These are phyloP conservation scores for Apiospora saccharicola DNA, from an alignment of 2,329 filamentous ascomycete genomes.

Conservation along the genomic window DNA sequence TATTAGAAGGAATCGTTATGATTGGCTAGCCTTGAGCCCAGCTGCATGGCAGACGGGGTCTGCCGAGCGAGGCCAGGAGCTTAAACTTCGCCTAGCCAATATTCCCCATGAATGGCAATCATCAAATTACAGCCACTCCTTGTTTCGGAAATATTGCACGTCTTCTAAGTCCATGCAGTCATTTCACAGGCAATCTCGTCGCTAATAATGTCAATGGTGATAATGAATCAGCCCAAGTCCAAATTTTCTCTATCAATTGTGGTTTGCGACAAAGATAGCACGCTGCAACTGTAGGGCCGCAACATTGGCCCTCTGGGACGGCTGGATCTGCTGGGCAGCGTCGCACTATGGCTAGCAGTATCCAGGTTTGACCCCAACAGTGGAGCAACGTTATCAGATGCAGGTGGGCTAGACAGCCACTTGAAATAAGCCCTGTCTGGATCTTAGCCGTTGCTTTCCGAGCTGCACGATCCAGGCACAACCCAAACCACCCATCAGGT, in stretches of 20 bases:
- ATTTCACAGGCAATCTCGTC: not conserved
- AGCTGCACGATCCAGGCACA: conserved; percentile 12
- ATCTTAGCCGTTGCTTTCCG: conserved; percentile 1
- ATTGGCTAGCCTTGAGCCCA: not conserved
- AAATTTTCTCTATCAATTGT: conserved; percentile 13
- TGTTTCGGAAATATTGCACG: not conserved
- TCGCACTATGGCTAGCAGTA: conserved; percentile 11
- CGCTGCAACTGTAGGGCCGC: not conserved
- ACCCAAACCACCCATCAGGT: not conserved
- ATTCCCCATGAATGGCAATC: not conserved
- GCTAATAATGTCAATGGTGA: not conserved
- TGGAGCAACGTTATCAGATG: conserved; percentile 11
- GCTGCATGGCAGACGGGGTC: not conserved
- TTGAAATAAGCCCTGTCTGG: not conserved
- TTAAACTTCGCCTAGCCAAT: not conserved
- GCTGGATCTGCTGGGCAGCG: conserved; percentile 13
- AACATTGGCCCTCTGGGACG: not conserved
- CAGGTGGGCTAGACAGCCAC: conserved; percentile 13
- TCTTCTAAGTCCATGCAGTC: not conserved
- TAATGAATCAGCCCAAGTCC: not conserved
- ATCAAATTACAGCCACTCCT: not conserved
- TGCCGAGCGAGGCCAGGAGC: not conserved
- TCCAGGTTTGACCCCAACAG: conserved; percentile 4
- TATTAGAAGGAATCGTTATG: not conserved
- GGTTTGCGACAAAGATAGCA: not conserved